A percentile compares a stretch with the other conserved stretches of the same genome.
phyloP scores from a whole-genome alignment of 2,329 filamentous ascomycete genomes.

The Beauveria sp. region DNA sequence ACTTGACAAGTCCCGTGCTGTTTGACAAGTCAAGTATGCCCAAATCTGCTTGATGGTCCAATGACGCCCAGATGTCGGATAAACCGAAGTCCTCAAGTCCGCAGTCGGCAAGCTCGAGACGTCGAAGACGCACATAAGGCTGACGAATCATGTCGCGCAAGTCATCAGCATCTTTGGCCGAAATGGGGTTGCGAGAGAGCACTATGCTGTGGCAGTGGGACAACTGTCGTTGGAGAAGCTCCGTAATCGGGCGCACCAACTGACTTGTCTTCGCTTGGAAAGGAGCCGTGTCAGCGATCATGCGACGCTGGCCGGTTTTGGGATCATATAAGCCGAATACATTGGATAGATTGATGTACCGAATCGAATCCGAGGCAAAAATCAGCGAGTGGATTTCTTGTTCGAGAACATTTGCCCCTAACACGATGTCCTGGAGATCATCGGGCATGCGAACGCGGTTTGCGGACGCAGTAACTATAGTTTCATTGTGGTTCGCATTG shows the following conservation, averaged over 20 bases:
- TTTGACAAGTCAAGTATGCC: constrained; percentile 44
- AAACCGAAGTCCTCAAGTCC: constrained; percentile 42
- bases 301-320: constrained; percentile 17
- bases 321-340: constrained; percentile 24
- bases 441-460: constrained; percentile 42
- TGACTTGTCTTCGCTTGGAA: constrained; percentile 27
- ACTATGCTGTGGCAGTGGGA: constrained; percentile 44
- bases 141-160: constrained; percentile 34
- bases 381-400: constrained; percentile 50
- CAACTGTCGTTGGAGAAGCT: constrained; percentile 39
- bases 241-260: constrained; percentile 40
- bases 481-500: constrained; percentile 29
- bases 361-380: constrained; percentile 47
- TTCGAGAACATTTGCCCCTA: constrained; percentile 42
- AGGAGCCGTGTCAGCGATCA: constrained; percentile 16
- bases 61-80: constrained; percentile 38
- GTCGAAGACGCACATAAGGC: constrained; percentile 33
- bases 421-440: constrained; percentile 39
- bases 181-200: constrained; percentile 42
- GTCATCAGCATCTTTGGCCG: constrained; percentile 39
- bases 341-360: constrained; percentile 46
- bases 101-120: constrained; percentile 44
- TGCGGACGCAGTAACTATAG: constrained; percentile 43
- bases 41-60: constrained; percentile 39
- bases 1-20: constrained; percentile 43